phyloP scores from a whole-genome alignment of 305 asterid genomes.

The Stenogyne calaminthoides region DNA sequence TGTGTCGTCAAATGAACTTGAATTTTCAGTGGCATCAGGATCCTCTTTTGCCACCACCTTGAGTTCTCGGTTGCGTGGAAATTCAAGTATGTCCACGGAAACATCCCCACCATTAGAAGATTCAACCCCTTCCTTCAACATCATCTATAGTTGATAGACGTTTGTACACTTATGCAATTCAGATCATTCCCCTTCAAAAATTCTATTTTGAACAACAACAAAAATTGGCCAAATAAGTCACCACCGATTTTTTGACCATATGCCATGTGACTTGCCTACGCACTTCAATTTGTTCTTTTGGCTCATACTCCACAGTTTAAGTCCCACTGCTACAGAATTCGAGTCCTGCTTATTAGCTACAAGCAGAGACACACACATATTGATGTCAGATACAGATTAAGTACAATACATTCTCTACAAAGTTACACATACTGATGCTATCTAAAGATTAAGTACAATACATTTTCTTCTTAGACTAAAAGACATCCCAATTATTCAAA shows the following conservation, averaged over 20 bases:
- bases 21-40: constrained; percentile 84
- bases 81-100: constrained; percentile 52
- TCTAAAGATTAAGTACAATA: too few relatives aligned
- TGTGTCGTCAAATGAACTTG: constrained; percentile 82
- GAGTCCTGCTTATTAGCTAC: constrained; percentile 7
- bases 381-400: not conserved
- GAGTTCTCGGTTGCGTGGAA: constrained; percentile 48
- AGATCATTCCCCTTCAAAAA: constrained; percentile 27
- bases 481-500: constrained; percentile 5
- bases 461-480: not conserved
- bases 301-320: constrained; percentile 22
- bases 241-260: not conserved
- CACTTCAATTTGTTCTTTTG: constrained; percentile 21
- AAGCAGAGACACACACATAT: not conserved
- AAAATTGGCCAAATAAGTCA: not conserved
- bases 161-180: constrained; percentile 21
- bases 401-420: too few relatives aligned
- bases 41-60: constrained; percentile 61
- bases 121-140: constrained; percentile 43
- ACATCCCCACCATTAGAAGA: constrained; percentile 39
- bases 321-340: constrained; percentile 21
- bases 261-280: constrained; percentile 15
- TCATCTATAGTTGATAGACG: constrained; percentile 28
- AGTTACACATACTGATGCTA: too few relatives aligned
- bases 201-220: not conserved